Percentiles rank a stretch among this genome's conserved stretches.
Conservation (phyloP, 202 grass and related monocot species). For the Panicum virgatum region DNA sequence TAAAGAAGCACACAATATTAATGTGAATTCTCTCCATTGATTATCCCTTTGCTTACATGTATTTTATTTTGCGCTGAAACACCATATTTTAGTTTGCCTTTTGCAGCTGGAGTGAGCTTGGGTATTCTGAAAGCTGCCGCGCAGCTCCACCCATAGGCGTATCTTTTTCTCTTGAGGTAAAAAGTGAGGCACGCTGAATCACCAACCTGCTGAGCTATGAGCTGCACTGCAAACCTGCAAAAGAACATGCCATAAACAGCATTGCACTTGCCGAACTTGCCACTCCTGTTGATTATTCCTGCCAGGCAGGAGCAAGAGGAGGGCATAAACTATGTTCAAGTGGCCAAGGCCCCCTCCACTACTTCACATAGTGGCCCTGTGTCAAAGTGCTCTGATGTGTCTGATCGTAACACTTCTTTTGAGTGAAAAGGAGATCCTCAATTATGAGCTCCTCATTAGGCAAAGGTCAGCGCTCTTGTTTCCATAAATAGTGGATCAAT, state of each 20-base stretch:
- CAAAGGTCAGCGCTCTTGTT: conserved; percentile 45
- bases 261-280: conserved; percentile 53
- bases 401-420: conserved; percentile 34
- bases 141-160: conserved; percentile 25
- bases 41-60: conserved; percentile 37
- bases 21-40: conserved; percentile 42
- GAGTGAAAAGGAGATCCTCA: conserved; percentile 49
- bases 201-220: conserved; percentile 23
- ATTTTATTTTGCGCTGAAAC: conserved; percentile 13
- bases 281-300: conserved; percentile 55
- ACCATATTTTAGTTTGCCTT: conserved; percentile 25
- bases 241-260: conserved; percentile 47
- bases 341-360: conserved; percentile 49
- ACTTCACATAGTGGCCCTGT: conserved; percentile 42
- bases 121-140: conserved; percentile 46
- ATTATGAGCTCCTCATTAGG: conserved; percentile 47
- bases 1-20: conserved; percentile 41
- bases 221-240: too few species aligned
- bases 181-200: conserved; percentile 45
- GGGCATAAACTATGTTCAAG: conserved; percentile 47
- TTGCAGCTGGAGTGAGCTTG: conserved; percentile 44
- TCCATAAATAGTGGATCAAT: conserved; percentile 43
- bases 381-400: conserved; percentile 29
- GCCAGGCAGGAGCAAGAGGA: conserved; percentile 30
- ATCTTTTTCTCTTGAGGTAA: conserved; percentile 66